Evolutionary conservation across 345 rosid species (phyloP), one percentile per base, ranked within the genome.

Genomic region (Eucalyptus caleyi): DNA sequence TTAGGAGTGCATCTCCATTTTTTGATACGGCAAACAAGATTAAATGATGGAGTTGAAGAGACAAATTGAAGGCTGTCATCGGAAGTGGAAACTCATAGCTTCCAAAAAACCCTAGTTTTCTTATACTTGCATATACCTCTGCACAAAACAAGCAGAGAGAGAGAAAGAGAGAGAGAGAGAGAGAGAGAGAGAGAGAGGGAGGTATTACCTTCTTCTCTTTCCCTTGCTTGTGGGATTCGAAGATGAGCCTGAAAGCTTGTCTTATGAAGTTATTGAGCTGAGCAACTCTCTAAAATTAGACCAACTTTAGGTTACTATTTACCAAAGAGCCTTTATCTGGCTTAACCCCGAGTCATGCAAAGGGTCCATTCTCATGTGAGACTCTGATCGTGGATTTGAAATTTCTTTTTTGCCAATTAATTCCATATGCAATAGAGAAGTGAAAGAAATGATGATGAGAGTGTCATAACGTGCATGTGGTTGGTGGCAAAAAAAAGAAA

Each of bases 21-120:
- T 86, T 86, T 10, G 42, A 86, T n/a, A 56, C 9, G 45, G 45
- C 62, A 86, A 51, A 50, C 40, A 51, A 34, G 62, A 51, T n/a
- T 51, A 51, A 86, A 51, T 86, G 45, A 54, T 32, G 88, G 40
- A n/a, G 88, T 86, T 11, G 88, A 86, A 86, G 88, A 13, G 62
- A 86, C 42, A 54, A 51, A 72, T 87, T 16, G 6, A 86, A 30
- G 32, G 34, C 53, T 53, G 69, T 44, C 37, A 81, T 80, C 50
- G 40, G 72, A 82, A 90, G 89, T 88, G 91, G 91, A 88, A 90
- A 89, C 88, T 50, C 82, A 23, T 40, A 69, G 50, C 62, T 50
- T 44, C 91, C 88, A 90, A 90, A 87, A 59, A 86, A 89, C 90
- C 91, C 88, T 88, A 88, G 14, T 77, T 77, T 77, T 44, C 85